phyloP scores from a whole-genome alignment of 2,329 filamentous ascomycete species.

The Clonostachys rosea region DNA sequence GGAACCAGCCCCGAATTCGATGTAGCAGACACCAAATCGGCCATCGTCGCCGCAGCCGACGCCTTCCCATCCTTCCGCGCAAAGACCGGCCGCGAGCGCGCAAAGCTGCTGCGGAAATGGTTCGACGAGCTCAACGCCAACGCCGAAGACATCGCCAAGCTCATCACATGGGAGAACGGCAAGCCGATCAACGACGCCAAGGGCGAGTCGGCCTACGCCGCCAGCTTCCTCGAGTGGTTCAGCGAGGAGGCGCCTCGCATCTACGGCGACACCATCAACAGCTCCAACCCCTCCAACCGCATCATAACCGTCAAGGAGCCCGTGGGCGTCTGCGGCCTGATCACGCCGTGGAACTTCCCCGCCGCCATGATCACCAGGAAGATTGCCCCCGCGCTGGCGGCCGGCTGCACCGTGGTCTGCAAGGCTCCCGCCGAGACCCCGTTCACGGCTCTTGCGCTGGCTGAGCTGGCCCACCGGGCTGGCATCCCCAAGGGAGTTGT shows the following conservation, averaged over 20 bases:
- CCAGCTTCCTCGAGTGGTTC: slow-evolving; percentile 78
- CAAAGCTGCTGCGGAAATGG: slow-evolving; percentile 73
- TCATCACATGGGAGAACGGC: slow-evolving; percentile 89
- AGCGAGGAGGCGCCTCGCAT: slow-evolving; percentile 70
- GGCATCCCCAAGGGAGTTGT: slow-evolving; percentile 88
- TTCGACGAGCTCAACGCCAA: slow-evolving; percentile 77
- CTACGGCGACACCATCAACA: slow-evolving; percentile 72
- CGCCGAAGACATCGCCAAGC: slow-evolving; percentile 71
- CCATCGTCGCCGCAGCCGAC: slow-evolving; percentile 76
- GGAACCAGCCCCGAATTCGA: slow-evolving; percentile 84
- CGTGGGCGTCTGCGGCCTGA: slow-evolving; percentile 76
- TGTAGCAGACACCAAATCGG: slow-evolving; percentile 69
- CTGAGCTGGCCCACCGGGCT: slow-evolving; percentile 79
- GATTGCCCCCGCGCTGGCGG: slow-evolving; percentile 72
- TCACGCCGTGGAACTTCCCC: slow-evolving; percentile 89
- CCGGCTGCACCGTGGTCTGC: slow-evolving; percentile 90
- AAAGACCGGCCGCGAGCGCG: slow-evolving; percentile 69
- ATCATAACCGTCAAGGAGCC: slow-evolving; percentile 79
- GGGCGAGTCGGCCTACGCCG: slow-evolving; percentile 68
- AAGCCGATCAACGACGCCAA: slow-evolving; percentile 75
- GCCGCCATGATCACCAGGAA: slow-evolving; percentile 72
- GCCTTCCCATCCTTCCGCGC: slow-evolving; percentile 70
- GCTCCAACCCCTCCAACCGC: slow-evolving; percentile 66
- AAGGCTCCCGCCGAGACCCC: slow-evolving; percentile 93
- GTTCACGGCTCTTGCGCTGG: slow-evolving; percentile 82